Conservation (phyloP, 2,329 filamentous ascomycete species). For the Fonsecaea pugnacius region DNA sequence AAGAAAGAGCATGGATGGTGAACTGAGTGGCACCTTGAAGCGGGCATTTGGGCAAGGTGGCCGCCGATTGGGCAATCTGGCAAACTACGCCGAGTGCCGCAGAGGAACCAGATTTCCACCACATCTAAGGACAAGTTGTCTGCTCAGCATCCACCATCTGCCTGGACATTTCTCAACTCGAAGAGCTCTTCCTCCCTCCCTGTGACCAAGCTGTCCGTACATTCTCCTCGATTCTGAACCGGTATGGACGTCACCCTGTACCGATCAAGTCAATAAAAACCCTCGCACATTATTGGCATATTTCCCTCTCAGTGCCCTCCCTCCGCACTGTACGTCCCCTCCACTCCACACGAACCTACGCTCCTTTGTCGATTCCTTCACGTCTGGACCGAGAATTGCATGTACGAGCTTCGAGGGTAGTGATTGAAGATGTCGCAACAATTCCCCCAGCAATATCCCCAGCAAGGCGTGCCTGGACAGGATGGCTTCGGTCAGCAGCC, state of each 20-base stretch:
- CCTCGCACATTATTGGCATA: conserved; percentile 25
- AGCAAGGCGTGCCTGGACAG: conserved; percentile 39
- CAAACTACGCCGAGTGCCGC: conserved; percentile 21
- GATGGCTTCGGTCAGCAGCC: conserved; percentile 54
- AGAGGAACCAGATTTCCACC: conserved; percentile 19
- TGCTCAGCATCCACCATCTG: conserved; percentile 17
- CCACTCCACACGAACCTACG: conserved; percentile 11
- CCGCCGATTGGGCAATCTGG: conserved; percentile 24
- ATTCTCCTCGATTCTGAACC: background rate
- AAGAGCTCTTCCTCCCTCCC: conserved; percentile 1
- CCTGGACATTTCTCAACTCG: conserved; percentile 5
- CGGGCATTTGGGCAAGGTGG: conserved; percentile 3
- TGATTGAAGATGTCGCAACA: conserved; percentile 45
- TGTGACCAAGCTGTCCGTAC: background rate
- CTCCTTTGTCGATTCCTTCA: background rate
- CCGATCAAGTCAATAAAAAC: conserved; percentile 13
- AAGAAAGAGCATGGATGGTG: background rate
- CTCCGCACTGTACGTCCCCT: conserved; percentile 24
- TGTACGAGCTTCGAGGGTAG: conserved; percentile 25
- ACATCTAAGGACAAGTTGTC: conserved; percentile 31
- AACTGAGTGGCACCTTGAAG: conserved; percentile 7
- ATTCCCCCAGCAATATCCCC: conserved; percentile 45
- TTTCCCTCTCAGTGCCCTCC: conserved; percentile 8
- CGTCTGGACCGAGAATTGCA: background rate
- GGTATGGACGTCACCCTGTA: conserved; percentile 24